Base-by-base conservation (phyloP, 2,329 filamentous ascomycete species). In the Parasarocladium wereldwijsianum region DNA sequence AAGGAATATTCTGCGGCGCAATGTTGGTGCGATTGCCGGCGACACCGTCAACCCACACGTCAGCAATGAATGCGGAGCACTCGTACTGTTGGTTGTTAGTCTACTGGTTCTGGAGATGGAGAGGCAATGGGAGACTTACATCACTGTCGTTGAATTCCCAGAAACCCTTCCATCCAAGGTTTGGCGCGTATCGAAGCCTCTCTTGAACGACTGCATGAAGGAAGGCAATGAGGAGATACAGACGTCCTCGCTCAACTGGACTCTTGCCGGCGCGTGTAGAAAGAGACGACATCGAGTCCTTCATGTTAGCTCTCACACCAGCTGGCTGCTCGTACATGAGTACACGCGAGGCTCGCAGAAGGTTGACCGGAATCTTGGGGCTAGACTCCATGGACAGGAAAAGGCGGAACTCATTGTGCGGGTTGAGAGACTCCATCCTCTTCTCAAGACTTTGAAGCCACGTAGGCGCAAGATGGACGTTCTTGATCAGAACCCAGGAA, bases 61-160 rank as follows among this genome's bases (percentile, higher is more conserved):
- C 90, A 42, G 96, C 84, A 40, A 98, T 92, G 53, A 83, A 90
- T 32, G 84, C 83, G 26, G 82, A 93, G 58, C 90, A 98, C 66
- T 98, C 87, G 55, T 96, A 96, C 81, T 90, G 32, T 34, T 36
- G 15, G 6, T 8, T 24, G 15, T 20, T 17, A 26, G 23, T 25
- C 29, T n/a, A 27, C 9, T 26, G 8, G 30, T 12, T 12, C 9
- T 5, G 17, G n/a, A 31, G n/a, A 29, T 27, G 11, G 11, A 13
- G 8, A 26, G n/a, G 16, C 9, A 8, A 15, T 21, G 6, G 6
- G 8, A n/a, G 40, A 76, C 82, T 80, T 71, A 92, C 83, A 57
- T 98, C 90, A 43, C 86, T 93, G 55, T 98, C 92, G 50, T 98
- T 98, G 55, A 98, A 98, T 56, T 98, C 92, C 90, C 92, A 98